Evolutionary conservation across 2,329 filamentous ascomycete species (phyloP).

Genomic region (Ceratocystis eucalypticola): DNA sequence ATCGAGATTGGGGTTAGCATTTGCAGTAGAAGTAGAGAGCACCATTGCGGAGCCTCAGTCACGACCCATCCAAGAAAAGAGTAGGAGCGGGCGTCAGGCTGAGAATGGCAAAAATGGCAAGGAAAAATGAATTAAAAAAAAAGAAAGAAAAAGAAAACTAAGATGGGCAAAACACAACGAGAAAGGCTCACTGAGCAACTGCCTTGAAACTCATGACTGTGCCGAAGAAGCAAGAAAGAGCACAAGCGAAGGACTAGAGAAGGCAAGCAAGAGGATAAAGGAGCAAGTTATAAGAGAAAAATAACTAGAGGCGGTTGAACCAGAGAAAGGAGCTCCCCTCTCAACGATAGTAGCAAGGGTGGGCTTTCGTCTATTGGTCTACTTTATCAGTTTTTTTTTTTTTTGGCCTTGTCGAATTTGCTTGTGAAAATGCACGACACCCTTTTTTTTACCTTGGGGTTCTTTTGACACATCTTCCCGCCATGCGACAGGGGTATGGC

Average conservation of each 20-base stretch:
- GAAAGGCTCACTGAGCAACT: not conserved
- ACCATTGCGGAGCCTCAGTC: slow-evolving; percentile 17
- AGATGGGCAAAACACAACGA: not conserved
- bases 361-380: not conserved
- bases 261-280: not conserved
- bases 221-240: not conserved
- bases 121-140: not conserved
- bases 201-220: slow-evolving; percentile 1
- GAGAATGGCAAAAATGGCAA: not conserved
- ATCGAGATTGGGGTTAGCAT: slow-evolving; percentile 13
- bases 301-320: not conserved
- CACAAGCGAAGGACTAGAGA: not conserved
- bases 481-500: not conserved
- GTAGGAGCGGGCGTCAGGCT: not conserved
- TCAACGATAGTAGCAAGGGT: slow-evolving; percentile 2
- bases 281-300: not conserved
- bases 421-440: slow-evolving; percentile 8
- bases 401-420: slow-evolving; percentile 4
- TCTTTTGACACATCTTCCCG: slow-evolving; percentile 7
- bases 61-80: not conserved
- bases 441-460: not conserved
- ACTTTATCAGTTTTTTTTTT: not conserved
- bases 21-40: slow-evolving; percentile 7
- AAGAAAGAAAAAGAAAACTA: not conserved
- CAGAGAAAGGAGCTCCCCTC: not conserved